Base-by-base conservation (phyloP, 768 basidiomycete species). In the Tulasnella sp. region DNA sequence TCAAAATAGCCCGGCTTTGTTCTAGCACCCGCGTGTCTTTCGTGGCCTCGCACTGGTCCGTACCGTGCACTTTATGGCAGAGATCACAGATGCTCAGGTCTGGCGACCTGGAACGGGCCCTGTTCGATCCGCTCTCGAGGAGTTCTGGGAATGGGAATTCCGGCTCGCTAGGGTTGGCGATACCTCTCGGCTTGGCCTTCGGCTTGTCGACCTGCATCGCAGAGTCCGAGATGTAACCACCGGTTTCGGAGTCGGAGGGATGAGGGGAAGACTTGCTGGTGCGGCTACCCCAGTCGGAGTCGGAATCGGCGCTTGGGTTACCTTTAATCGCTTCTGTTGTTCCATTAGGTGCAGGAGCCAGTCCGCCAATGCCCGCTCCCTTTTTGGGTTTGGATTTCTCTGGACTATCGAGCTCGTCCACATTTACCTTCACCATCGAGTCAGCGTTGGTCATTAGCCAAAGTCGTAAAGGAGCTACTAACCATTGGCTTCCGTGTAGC, bases 1-100 rank as follows among this genome's bases (percentile, higher is more conserved):
- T 70, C 38, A 89, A 70, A 72, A 87, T 82, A 48, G 77, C 74
- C 45, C 87, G 79, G 66, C 81, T 88, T 65, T 86, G 81, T 11
- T 80, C 78, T 21, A 90, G 74, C 67, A 87, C 80, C 58, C 80
- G 76, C 17, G 85, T 80, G 51, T 72, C 75, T 23, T 82, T 76
- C 5, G 79, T 80, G 87, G 90, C 86, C 23, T 67, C 67, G 66
- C 88, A 90, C 9, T 65, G 64, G 27, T 76, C 75, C 49, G 70
- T 70, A 15, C 73, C 78, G 65, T 88, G 85, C 9, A 60, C 64
- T 17, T 62, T 65, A 38, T 78, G 80, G 68, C 88, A 91, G 19
- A 91, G 72, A 9, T 83, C 80, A 67, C 88, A 56, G 44, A 4
- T 19, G 17, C 17, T 11, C 2, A 42, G 42, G 11, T 3, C 44